Base-by-base conservation (phyloP, 2,329 filamentous ascomycete species). In the Aspergillus sp. region DNA sequence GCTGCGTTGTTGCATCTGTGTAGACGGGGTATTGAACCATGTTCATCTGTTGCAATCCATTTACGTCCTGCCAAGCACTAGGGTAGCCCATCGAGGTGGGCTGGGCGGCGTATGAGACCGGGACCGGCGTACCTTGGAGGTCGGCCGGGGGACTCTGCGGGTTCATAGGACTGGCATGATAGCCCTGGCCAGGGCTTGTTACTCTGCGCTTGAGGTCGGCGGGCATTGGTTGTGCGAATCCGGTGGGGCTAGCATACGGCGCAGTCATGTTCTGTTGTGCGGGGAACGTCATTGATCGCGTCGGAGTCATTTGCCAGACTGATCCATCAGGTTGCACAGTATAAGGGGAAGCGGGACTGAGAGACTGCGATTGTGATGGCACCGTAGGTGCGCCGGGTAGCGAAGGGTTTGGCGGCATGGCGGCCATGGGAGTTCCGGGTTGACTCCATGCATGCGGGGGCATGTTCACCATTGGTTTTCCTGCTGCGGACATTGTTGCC, bases 191-290 rank as follows among this genome's bases (percentile, higher is more conserved):
- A 5, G 72, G 72, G 37, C 70, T 73, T 3, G 72, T 75, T 68
- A 75, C 74, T 49, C 72, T 67, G 27, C 72, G 67, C 56, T 75
- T 75, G 37, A 73, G 61, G 50, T 75, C 71, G 2, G 69, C 65
- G 1, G 67, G 62, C 44, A 72, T 63, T 13, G 68, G 68, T 24
- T 63, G 66, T 19, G 67, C 64, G 24, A 69, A 75, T 27, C 69
- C 70, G 24, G 53, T 60, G 12, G 70, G 66, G 24, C 66, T 69
- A 17, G 67, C 58, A 34, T 66, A 68, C 2, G 69, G 49, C 1
- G 61, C 54, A 11, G 58, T 42, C 61, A 73, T 68, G n/a, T 71
- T 68, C 3, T 66, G 57, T 41, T 69, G 73, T 34, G 66, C 66
- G 6, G 70, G 70, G 42, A 73, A 74, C 37, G 68, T 70, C 69